Evolutionary conservation across 2,329 filamentous ascomycete species (phyloP).

Genomic region (Aspergillus sp.): DNA sequence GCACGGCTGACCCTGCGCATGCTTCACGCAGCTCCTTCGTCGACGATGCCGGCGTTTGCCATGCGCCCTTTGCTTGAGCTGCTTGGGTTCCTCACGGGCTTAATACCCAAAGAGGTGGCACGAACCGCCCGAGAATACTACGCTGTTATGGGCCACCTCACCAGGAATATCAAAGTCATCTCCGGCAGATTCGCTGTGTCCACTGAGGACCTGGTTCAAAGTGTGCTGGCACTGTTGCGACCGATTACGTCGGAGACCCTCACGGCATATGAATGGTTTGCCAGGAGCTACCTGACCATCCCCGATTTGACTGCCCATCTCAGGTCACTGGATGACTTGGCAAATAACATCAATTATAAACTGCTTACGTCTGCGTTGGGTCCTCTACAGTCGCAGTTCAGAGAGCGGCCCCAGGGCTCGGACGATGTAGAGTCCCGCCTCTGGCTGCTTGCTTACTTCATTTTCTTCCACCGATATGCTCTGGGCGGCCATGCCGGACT

Average conservation of each 20-base stretch:
- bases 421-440: conserved; percentile 45
- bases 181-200: conserved; percentile 22
- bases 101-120: conserved; percentile 43
- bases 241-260: conserved; percentile 45
- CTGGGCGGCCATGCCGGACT: conserved; percentile 36
- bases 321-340: conserved; percentile 42
- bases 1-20: conserved; percentile 36
- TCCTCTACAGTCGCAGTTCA: conserved; percentile 26
- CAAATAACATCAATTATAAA: conserved; percentile 53
- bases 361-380: conserved; percentile 43
- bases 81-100: conserved; percentile 35
- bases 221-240: conserved; percentile 42
- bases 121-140: conserved; percentile 40
- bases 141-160: conserved; percentile 38
- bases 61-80: conserved; percentile 36
- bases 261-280: conserved; percentile 48
- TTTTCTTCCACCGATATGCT: conserved; percentile 57
- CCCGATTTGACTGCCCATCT: conserved; percentile 39
- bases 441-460: conserved; percentile 60
- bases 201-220: conserved; percentile 28
- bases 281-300: conserved; percentile 47
- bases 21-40: conserved; percentile 27
- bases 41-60: conserved; percentile 19
- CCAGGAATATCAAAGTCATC: conserved; percentile 23
- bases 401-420: conserved; percentile 27